Percentiles rank a stretch among this genome's conserved stretches.
phyloP scores from a whole-genome alignment of 2,329 filamentous ascomycete genomes.

The Calycina herbarum region DNA sequence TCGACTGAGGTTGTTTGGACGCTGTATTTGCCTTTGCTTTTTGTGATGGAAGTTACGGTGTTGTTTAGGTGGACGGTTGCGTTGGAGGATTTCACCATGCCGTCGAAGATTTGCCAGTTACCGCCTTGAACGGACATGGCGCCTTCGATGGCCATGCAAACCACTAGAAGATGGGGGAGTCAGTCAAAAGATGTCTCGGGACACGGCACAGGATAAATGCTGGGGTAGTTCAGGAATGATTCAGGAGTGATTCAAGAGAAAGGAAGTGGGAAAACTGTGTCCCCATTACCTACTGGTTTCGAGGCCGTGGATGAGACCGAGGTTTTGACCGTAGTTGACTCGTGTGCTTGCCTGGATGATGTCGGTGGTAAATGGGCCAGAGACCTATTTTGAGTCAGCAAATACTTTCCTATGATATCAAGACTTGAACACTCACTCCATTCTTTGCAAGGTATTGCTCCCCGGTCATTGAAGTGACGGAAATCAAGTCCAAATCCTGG shows the following conservation, averaged over 20 bases:
- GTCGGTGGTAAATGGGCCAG: constrained; percentile 68
- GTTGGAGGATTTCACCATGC: constrained; percentile 68
- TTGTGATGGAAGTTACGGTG: constrained; percentile 60
- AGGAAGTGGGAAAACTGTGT: too few species aligned
- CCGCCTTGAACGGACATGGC: constrained; percentile 78
- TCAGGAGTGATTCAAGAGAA: too few species aligned
- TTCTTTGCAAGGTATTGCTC: constrained; percentile 69
- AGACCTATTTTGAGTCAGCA: constrained; percentile 49
- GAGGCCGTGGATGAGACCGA: constrained; percentile 82
- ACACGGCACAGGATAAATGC: too few species aligned
- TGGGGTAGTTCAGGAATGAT: too few species aligned
- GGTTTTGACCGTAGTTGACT: constrained; percentile 92
- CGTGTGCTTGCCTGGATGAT: constrained; percentile 88
- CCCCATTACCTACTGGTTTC: constrained; percentile 56
- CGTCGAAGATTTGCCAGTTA: constrained; percentile 93
- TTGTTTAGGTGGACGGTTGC: constrained; percentile 66
- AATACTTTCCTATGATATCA: not conserved
- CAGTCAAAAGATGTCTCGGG: too few species aligned
- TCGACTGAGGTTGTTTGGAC: constrained; percentile 38
- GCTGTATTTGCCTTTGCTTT: constrained; percentile 50
- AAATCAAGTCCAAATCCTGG: constrained; percentile 65
- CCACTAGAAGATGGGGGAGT: constrained; percentile 46
- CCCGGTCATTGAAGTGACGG: constrained; percentile 70
- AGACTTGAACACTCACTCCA: constrained; percentile 43
- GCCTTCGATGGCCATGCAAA: constrained; percentile 83